Evolutionary conservation across 169 alveolate species (phyloP), one percentile per base, ranked within the genome.

Genomic region (Cyclospora cayetanensis): DNA sequence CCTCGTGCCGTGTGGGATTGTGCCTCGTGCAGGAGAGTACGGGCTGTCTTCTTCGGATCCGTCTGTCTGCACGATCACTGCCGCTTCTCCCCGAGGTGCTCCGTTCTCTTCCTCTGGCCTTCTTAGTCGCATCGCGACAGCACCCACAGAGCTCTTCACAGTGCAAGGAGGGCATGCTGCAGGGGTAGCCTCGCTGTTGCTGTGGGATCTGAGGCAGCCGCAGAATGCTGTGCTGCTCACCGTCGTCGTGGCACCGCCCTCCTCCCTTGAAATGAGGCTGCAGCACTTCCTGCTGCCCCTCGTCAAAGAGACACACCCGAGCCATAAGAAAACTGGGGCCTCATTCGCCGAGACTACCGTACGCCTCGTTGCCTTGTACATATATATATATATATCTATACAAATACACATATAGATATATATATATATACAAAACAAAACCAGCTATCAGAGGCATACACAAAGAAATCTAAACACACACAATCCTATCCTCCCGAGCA

Each of bases 151-250:
- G 11, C 35, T 60, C 72, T 60, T 20, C 31, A 60, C 72, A 0
- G 63, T 72, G 60, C 52, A 72, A 37, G 84, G 42, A 37, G 84
- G 42, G 11, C 31, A 9, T 20, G 63, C 60, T 7, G 25, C 52
- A 4, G 84, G 84, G 3, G 84, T 72, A 0, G 35, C 63, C 37
- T 37, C 84, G 0, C 37, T 72, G 84, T 60, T 72, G 84, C 84
- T 72, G 84, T 11, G 52, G 4, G 84, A 72, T 25, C 11, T 7
- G 25, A 35, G 37, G n/a, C 84, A 72, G 84, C 84, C 27, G 63
- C 84, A 72, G 52, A 72, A 72, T 29, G 60, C 63, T n/a, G 63
- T 72, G 84, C 84, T 72, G 84, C 84, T 72, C 35, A 22, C 53
- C 1, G 84, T 72, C 0, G 63, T 72, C 41, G 84, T 72, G 9